phyloP scores from a whole-genome alignment of 2,329 filamentous ascomycete genomes.

The Penicillium frequentans region DNA sequence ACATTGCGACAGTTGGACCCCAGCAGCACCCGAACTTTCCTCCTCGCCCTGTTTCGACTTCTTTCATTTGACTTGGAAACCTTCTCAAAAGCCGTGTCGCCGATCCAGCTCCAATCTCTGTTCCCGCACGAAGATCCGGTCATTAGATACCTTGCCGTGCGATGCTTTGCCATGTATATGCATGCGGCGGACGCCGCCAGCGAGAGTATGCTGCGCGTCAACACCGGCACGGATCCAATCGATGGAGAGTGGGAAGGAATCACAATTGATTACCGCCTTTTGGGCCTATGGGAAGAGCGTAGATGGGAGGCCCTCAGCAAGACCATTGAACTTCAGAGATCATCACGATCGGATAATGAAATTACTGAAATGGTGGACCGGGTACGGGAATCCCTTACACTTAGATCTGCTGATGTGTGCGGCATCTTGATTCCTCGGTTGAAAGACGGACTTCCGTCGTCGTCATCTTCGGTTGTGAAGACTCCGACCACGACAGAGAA shows the following conservation, averaged over 20 bases:
- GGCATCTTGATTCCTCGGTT: conserved; percentile 63
- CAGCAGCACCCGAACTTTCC: conserved; percentile 43
- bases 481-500: conserved; percentile 75
- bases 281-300: conserved; percentile 64
- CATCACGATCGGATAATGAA: conserved; percentile 21
- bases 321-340: conserved; percentile 25
- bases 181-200: conserved; percentile 77
- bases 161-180: conserved; percentile 76
- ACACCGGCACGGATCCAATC: conserved; percentile 65
- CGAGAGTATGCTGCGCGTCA: conserved; percentile 66
- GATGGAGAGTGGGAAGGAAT: conserved; percentile 73
- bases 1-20: conserved; percentile 37
- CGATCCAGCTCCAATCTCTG: conserved; percentile 66
- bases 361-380: conserved; percentile 27
- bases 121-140: conserved; percentile 60
- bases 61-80: conserved; percentile 71
- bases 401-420: conserved; percentile 65
- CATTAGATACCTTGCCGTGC: conserved; percentile 77
- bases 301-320: conserved; percentile 48
- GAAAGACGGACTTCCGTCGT: conserved; percentile 47
- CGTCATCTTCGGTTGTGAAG: conserved; percentile 59
- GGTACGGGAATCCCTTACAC: conserved; percentile 49
- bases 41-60: conserved; percentile 75
- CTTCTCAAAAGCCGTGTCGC: conserved; percentile 66
- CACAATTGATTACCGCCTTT: conserved; percentile 75